A percentile compares a stretch with the other conserved stretches of the same genome.
Conservation (phyloP, 2,329 filamentous ascomycete species). For the Rhynchosporium graminicola region DNA sequence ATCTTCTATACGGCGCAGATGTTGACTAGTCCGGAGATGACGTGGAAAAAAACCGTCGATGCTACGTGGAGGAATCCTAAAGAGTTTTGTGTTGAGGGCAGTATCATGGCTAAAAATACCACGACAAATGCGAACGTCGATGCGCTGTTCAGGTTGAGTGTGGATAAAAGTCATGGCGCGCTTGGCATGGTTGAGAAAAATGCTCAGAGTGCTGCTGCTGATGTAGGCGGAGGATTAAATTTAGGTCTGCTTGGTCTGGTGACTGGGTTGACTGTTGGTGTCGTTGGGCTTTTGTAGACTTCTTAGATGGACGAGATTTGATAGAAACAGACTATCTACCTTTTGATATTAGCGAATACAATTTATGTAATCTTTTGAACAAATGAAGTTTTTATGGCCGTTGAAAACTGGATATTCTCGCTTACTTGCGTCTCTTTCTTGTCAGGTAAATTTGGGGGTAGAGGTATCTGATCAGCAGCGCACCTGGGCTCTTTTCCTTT, state of each 20-base stretch:
- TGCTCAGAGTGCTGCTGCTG: not conserved
- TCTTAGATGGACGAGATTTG: not conserved
- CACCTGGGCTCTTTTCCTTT: no score
- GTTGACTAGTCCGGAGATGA: not conserved
- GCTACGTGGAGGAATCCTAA: constrained; percentile 12
- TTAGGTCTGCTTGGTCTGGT: not conserved
- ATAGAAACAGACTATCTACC: not conserved
- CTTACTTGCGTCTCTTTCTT: no score
- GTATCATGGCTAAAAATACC: not conserved
- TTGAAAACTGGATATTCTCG: no score
- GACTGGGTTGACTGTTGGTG: not conserved
- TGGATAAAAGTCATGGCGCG: not conserved
- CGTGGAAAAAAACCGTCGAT: constrained; percentile 15
- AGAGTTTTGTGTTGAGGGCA: constrained; percentile 14
- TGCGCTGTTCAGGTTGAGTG: not conserved
- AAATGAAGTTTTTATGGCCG: no score
- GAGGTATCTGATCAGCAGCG: no score
- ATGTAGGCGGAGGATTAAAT: not conserved
- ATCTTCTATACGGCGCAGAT: constrained; percentile 20
- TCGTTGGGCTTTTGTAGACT: not conserved
- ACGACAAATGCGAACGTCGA: not conserved
- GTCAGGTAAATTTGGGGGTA: no score
- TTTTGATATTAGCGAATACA: no score
- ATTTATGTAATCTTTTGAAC: no score
- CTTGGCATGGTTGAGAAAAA: not conserved